These are phyloP conservation scores for Avena insularis DNA, from an alignment of 176 grass and related monocot genomes.

Conservation along the genomic window DNA sequence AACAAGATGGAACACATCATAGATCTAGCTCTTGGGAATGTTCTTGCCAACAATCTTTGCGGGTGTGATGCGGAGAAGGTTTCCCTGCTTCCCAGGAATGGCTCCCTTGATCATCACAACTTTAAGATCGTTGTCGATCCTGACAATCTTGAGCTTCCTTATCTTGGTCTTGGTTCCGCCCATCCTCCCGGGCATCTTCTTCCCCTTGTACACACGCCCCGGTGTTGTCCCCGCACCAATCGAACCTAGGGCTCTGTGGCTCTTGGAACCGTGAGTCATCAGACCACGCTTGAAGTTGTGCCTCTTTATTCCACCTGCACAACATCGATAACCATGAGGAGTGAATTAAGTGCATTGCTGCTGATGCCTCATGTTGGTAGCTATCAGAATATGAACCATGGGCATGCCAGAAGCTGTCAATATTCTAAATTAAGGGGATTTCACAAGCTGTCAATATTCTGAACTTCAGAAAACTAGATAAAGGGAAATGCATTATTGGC, in stretches of 20 bases:
- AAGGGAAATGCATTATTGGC: neutral
- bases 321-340: neutral
- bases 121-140: slow-evolving; percentile 80
- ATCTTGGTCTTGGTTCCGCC: slow-evolving; percentile 86
- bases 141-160: slow-evolving; percentile 84
- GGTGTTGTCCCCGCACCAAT: slow-evolving; percentile 92
- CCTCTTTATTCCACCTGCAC: slow-evolving; percentile 94
- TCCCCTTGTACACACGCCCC: slow-evolving; percentile 84
- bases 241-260: slow-evolving; percentile 88
- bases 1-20: neutral
- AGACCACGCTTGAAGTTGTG: slow-evolving; percentile 87
- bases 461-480: neutral
- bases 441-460: neutral
- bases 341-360: neutral
- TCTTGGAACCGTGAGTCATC: slow-evolving; percentile 97
- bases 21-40: slow-evolving; percentile 73
- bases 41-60: slow-evolving; percentile 92
- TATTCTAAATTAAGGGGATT: neutral
- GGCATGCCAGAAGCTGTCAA: neutral
- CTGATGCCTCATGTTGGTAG: neutral
- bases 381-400: neutral
- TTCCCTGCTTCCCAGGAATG: slow-evolving; percentile 87
- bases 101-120: slow-evolving; percentile 89
- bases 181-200: slow-evolving; percentile 97
- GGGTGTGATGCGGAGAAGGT: slow-evolving; percentile 85